phyloP scores from a whole-genome alignment of 2,329 filamentous ascomycete species.

The Zelopaecilomyces penicillatus region DNA sequence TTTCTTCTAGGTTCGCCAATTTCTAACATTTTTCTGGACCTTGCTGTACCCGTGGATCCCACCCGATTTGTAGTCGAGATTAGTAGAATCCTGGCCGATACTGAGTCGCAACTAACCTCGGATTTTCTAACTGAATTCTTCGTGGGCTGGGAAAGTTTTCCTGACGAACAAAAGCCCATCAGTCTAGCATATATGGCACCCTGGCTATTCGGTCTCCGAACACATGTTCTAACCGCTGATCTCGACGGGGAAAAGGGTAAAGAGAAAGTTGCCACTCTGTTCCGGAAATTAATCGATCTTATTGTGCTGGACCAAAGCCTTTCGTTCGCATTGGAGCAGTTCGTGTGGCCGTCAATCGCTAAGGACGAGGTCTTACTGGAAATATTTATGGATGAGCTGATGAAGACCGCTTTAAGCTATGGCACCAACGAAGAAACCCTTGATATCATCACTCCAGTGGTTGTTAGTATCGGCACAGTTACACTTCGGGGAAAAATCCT shows the following conservation, averaged over 20 bases:
- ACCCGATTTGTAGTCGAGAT: slow-evolving; percentile 58
- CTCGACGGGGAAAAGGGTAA: slow-evolving; percentile 56
- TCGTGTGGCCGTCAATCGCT: slow-evolving; percentile 56
- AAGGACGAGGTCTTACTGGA: slow-evolving; percentile 58
- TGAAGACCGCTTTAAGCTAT: slow-evolving; percentile 52
- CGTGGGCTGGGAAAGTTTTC: slow-evolving; percentile 62
- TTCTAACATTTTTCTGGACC: slow-evolving; percentile 32
- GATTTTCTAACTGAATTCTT: slow-evolving; percentile 69
- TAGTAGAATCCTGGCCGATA: slow-evolving; percentile 52
- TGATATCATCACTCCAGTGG: slow-evolving; percentile 53
- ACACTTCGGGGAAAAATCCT: slow-evolving; percentile 59
- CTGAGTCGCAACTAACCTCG: slow-evolving; percentile 58
- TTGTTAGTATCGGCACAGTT: slow-evolving; percentile 55
- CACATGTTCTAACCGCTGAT: slow-evolving; percentile 50
- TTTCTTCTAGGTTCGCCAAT: not conserved
- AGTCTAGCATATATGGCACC: slow-evolving; percentile 63
- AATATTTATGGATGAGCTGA: slow-evolving; percentile 58
- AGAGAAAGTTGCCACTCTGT: slow-evolving; percentile 55
- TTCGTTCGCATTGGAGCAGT: slow-evolving; percentile 53
- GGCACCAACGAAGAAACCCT: slow-evolving; percentile 50
- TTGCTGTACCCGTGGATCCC: slow-evolving; percentile 55
- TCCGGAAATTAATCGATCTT: slow-evolving; percentile 59
- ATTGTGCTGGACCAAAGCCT: slow-evolving; percentile 52
- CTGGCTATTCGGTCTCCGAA: slow-evolving; percentile 56
- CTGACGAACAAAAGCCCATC: slow-evolving; percentile 57